phyloP scores from a whole-genome alignment of 768 basidiomycete genomes.

The Chlorophyllum brunneum region DNA sequence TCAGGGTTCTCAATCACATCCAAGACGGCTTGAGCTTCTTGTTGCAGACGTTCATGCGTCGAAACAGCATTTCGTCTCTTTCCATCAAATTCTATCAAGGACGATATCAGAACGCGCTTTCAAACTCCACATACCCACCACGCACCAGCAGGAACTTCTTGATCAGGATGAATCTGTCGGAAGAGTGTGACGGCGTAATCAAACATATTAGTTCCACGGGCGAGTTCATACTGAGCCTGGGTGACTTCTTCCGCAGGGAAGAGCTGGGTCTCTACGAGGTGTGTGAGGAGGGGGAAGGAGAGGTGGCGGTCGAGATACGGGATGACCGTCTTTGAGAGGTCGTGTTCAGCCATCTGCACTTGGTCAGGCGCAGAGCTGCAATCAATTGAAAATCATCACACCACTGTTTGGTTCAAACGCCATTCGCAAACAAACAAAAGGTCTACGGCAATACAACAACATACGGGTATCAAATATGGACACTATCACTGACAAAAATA shows the following conservation, averaged over 20 bases:
- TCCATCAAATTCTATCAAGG: slow-evolving; percentile 67
- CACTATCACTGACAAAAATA: background rate
- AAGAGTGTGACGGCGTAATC: slow-evolving; percentile 87
- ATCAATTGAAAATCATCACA: background rate
- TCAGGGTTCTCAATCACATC: slow-evolving; percentile 97
- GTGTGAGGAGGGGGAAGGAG: slow-evolving; percentile 86
- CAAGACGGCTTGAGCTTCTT: slow-evolving; percentile 88
- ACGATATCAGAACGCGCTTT: background rate
- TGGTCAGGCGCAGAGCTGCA: background rate
- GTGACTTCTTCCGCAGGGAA: slow-evolving; percentile 81
- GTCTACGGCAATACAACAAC: background rate
- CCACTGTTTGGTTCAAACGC: background rate
- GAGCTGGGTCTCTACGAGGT: slow-evolving; percentile 70
- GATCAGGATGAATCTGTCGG: slow-evolving; percentile 69
- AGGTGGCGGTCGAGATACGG: slow-evolving; percentile 94
- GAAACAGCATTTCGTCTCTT: slow-evolving; percentile 81
- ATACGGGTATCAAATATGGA: background rate
- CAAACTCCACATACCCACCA: slow-evolving; percentile 3
- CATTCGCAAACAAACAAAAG: background rate
- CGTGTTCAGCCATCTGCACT: slow-evolving; percentile 81
- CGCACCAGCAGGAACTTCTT: slow-evolving; percentile 67
- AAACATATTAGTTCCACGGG: slow-evolving; percentile 97
- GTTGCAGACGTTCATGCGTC: slow-evolving; percentile 79
- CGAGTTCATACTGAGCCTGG: slow-evolving; percentile 94
- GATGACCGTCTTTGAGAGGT: slow-evolving; percentile 87